Evolutionary conservation across 495 filamentous ascomycete species (phyloP), one percentile per base, ranked within the genome.

Genomic region (Copromyces sp.): DNA sequence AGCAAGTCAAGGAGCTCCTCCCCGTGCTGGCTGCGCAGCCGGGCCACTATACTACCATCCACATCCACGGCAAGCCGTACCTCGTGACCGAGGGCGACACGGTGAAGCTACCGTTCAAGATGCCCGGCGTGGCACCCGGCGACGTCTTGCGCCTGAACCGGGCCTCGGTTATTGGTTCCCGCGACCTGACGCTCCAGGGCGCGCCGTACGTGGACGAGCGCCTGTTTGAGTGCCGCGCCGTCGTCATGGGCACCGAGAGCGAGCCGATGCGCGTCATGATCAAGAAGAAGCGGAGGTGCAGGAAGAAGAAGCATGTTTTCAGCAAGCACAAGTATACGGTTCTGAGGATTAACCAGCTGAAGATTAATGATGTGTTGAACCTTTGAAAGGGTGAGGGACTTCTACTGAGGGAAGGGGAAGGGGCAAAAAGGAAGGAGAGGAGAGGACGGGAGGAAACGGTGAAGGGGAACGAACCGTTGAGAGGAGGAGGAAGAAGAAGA

Each of bases 271-370:
- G 93, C 72, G 80, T 93, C 71, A 92, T 92, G 84, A 88, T 94
- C 86, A 98, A 98, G 92, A 98, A 92, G 77, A 98, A 98, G 89
- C 82, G 90, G 82, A 89, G 95, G 84, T 88, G 90, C 78, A 85
- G 96, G 78, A 89, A 89, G 77, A 86, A 89, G 12, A 92, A 89
- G 85, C 85, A 79, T 44, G 90, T 94, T 17, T 87, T 82, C 81
- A 98, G 92, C 84, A 97, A 98, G 87, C 92, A 96, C 78, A 84
- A 86, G 77, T 94, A 89, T 82, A 99, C 96, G n/a, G 83, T 97
- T 1, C 76, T 99, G 85, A 84, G 89, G 81, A 89, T 98, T 38
- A 89, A 89, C 80, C 92, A 97, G 83, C 76, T 99, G 71, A 89
- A 86, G 81, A 83, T 99, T 29, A 38, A 61, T 1, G 73, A 74